Evolutionary conservation across 352 stramenopile species (phyloP).

Genomic region (Globisporangium camurandrum): DNA sequence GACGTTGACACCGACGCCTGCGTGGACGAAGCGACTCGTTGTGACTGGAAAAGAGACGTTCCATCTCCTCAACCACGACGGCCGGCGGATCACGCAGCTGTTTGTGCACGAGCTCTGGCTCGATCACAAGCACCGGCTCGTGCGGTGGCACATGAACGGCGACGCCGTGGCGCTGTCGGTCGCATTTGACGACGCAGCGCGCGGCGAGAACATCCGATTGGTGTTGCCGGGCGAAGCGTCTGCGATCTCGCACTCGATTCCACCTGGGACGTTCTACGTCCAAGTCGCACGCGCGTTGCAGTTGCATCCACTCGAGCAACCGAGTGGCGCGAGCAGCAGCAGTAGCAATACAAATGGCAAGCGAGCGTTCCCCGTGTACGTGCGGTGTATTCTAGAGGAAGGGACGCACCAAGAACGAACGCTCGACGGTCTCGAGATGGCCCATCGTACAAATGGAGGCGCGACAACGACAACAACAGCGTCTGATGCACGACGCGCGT

Average conservation of each 20-base stretch:
- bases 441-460: slow-evolving; percentile 11
- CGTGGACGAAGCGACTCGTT: slow-evolving; percentile 67
- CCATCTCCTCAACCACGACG: slow-evolving; percentile 46
- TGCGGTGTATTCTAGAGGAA: slow-evolving; percentile 70
- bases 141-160: slow-evolving; percentile 81
- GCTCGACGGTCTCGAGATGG: slow-evolving; percentile 56
- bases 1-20: slow-evolving; percentile 37
- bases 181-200: slow-evolving; percentile 56
- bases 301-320: slow-evolving; percentile 34
- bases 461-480: background rate
- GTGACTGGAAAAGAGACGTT: slow-evolving; percentile 83
- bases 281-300: slow-evolving; percentile 71
- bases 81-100: slow-evolving; percentile 64
- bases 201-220: slow-evolving; percentile 71
- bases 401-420: slow-evolving; percentile 69
- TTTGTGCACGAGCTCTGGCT: slow-evolving; percentile 84
- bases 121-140: slow-evolving; percentile 75
- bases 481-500: too few species aligned
- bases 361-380: slow-evolving; percentile 42
- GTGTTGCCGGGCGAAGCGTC: slow-evolving; percentile 70
- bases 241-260: slow-evolving; percentile 67
- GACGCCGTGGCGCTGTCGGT: slow-evolving; percentile 74
- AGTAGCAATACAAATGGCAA: background rate
- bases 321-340: slow-evolving; percentile 1
- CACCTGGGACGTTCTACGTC: slow-evolving; percentile 73